Base-by-base conservation (phyloP, 1,139 yeast species). In the Candida smagusa region DNA sequence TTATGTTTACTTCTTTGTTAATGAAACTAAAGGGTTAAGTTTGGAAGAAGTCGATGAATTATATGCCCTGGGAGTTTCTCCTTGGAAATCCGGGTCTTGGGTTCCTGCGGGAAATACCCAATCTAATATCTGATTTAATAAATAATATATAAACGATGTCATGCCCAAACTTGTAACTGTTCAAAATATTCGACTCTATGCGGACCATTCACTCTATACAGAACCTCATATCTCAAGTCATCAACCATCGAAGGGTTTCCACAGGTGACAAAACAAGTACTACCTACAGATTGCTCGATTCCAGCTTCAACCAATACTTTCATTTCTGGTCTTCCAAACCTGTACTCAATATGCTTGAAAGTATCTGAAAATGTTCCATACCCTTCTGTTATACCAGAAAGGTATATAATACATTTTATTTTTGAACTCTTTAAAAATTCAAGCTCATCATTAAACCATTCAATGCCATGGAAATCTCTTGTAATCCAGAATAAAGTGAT, bases 11-110 rank as follows among this genome's bases (percentile, higher is more conserved):
- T 71, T 78, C 58, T 68, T 71, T 47, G 78, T 82, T 36, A 76
- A 73, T 52, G 87, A 81, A 60, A 81, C 88, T 24, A 80, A 77
- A 59, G 84, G 85, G 12, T 69, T 39, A 39, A 36, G 33, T 9
- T 69, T 81, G 59, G 88, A 81, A 58, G 84, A 81, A 53, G 79
- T 81, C 47, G 87, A 81, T 56, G 79, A 75, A 48, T 65, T 85
- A 66, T 82, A 81, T 54, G 61, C 72, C 12, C 64, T 64, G 39
- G 61, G 61, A 37, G 59, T 69, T 32, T 45, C 58, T 30, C 73
- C 82, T 49, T 75, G 79, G 79, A 69, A 70, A 48, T 71, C 79
- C 11, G 46, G 61, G 25, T 34, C 39, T 8, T 76, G 78, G 69
- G 68, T 64, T 36, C 80, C 81, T 37, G 68, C 73, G 3, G 19